phyloP scores from a whole-genome alignment of 2,329 filamentous ascomycete species.

The Fusarium sp. region DNA sequence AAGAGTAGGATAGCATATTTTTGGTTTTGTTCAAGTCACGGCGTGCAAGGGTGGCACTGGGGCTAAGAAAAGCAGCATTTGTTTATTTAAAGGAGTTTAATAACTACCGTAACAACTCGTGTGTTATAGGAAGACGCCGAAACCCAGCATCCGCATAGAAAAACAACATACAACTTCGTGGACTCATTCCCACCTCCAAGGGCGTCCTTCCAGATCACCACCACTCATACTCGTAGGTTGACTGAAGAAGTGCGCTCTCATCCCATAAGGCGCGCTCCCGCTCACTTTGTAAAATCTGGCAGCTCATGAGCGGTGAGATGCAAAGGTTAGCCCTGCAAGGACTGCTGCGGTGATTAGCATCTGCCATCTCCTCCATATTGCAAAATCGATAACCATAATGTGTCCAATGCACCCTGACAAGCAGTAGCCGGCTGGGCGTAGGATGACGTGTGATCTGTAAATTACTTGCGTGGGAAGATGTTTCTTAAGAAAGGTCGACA shows the following conservation, averaged over 20 bases:
- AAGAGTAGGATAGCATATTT: not conserved
- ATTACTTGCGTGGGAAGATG: slow-evolving; percentile 62
- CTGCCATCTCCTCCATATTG: slow-evolving; percentile 56
- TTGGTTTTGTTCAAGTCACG: not conserved
- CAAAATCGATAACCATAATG: slow-evolving; percentile 69
- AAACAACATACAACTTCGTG: slow-evolving; percentile 41
- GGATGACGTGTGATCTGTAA: slow-evolving; percentile 66
- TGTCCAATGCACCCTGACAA: slow-evolving; percentile 66
- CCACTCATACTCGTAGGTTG: slow-evolving; percentile 35
- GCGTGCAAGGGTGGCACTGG: not conserved
- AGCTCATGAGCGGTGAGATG: slow-evolving; percentile 39
- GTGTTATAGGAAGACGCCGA: slow-evolving; percentile 26
- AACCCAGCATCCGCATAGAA: slow-evolving; percentile 32
- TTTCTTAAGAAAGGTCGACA: slow-evolving; percentile 57
- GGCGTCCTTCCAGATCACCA: slow-evolving; percentile 29
- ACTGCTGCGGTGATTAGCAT: slow-evolving; percentile 41
- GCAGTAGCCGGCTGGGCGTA: slow-evolving; percentile 61
- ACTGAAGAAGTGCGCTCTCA: slow-evolving; percentile 34
- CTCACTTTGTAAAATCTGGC: slow-evolving; percentile 24
- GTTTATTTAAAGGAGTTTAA: slow-evolving; percentile 37
- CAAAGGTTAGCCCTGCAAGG: slow-evolving; percentile 33
- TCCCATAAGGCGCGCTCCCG: slow-evolving; percentile 14
- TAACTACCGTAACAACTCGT: slow-evolving; percentile 34
- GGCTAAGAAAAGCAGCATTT: slow-evolving; percentile 34
- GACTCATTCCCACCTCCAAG: slow-evolving; percentile 27